These are phyloP conservation scores for Aspergillus nomiae DNA, from an alignment of 2,329 filamentous ascomycete species.

Conservation along the genomic window DNA sequence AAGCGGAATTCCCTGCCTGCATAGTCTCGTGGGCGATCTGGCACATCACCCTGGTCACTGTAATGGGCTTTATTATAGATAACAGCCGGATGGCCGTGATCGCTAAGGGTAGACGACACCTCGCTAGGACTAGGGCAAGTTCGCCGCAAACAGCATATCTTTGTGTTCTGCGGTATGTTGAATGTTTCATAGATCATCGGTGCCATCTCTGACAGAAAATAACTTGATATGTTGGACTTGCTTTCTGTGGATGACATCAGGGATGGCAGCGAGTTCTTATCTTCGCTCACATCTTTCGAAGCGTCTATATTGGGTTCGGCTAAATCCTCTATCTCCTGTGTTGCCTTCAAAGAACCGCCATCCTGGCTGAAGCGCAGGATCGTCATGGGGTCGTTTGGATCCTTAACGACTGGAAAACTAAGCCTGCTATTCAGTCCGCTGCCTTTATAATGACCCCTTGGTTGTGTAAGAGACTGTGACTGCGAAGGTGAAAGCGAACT, in stretches of 20 bases:
- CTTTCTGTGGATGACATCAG: constrained; percentile 23
- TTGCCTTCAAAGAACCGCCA: constrained; percentile 56
- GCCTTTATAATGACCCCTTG: constrained; percentile 29
- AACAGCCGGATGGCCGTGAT: constrained; percentile 63
- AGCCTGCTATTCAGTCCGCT: constrained; percentile 50
- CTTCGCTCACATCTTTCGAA: constrained; percentile 9
- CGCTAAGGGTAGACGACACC: constrained; percentile 58
- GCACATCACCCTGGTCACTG: constrained; percentile 80
- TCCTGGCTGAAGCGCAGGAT: constrained; percentile 68
- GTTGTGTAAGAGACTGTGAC: constrained; percentile 26
- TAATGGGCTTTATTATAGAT: constrained; percentile 88
- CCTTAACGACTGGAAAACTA: constrained; percentile 75
- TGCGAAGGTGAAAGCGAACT: constrained; percentile 18
- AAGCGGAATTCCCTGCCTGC: constrained; percentile 83
- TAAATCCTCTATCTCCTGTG: constrained; percentile 16
- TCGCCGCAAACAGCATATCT: constrained; percentile 28
- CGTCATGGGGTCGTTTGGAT: constrained; percentile 67
- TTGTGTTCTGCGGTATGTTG: constrained; percentile 23
- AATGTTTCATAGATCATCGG: constrained; percentile 33
- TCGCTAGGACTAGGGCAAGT: constrained; percentile 38
- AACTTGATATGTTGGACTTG: constrained; percentile 14
- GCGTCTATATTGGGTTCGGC: constrained; percentile 8
- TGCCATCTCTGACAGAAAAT: constrained; percentile 22
- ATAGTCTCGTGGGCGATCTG: constrained; percentile 75
- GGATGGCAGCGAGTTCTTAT: constrained; percentile 18